Percentiles rank a stretch among this genome's conserved stretches.
Evolutionary conservation across 139 green algal genomes (phyloP).

Genomic region (Monoraphidium neglectum): DNA sequence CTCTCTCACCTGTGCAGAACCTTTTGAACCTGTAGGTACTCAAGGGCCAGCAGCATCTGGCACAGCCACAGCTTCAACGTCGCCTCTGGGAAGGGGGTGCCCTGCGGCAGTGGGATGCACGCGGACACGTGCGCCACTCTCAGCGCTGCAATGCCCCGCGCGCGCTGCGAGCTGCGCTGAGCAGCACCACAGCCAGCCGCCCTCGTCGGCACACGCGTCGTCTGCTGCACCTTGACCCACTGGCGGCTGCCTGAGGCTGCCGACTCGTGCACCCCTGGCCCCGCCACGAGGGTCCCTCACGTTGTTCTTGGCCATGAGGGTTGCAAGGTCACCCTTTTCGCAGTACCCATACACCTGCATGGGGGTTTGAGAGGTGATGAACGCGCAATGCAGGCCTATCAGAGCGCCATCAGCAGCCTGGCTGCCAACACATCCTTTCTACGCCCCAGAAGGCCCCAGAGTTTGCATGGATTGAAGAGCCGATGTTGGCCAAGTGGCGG

Average conservation of each 20-base stretch:
- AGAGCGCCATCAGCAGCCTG: no score
- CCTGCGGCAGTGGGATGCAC: slow-evolving; percentile 20
- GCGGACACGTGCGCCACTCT: not conserved
- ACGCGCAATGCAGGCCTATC: no score
- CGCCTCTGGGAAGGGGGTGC: slow-evolving; percentile 50
- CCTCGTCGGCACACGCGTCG: no score
- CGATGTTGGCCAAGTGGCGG: no score
- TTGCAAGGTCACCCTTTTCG: slow-evolving; percentile 58
- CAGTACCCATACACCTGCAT: slow-evolving; percentile 54
- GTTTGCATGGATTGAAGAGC: no score
- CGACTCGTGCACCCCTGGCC: no score
- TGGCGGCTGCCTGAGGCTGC: no score
- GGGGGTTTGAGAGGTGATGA: not conserved
- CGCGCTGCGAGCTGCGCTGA: no score
- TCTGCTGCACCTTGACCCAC: no score
- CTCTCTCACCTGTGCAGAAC: slow-evolving; percentile 64
- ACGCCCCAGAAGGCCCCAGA: no score
- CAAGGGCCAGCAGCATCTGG: slow-evolving; percentile 60
- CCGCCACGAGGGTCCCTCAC: no score
- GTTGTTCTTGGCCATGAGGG: slow-evolving; percentile 34
- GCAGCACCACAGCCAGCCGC: not conserved
- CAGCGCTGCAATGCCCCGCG: not conserved
- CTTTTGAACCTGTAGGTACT: slow-evolving; percentile 54
- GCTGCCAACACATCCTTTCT: no score
- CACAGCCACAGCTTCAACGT: slow-evolving; percentile 58